Evolutionary conservation across 805 yeast genomes (phyloP).

Genomic region (Kuraishia capsulata): DNA sequence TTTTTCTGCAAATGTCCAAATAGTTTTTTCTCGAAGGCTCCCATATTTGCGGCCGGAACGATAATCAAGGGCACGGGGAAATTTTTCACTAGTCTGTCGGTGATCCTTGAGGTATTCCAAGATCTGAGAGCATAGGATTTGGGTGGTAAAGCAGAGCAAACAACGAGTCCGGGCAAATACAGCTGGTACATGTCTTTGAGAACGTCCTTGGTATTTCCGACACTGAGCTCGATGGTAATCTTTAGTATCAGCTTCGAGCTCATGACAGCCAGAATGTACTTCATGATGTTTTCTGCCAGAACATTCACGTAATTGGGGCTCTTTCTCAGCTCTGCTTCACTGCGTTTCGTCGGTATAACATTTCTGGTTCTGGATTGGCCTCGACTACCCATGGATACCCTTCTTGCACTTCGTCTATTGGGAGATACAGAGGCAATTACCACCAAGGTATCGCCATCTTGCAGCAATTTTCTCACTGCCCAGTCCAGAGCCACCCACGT

Average conservation of each 20-base stretch:
- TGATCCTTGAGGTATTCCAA: slow-evolving; percentile 53
- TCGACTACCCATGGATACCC: neutral
- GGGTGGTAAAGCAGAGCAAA: slow-evolving; percentile 45
- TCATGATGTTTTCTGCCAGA: slow-evolving; percentile 41
- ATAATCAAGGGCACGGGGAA: slow-evolving; percentile 60
- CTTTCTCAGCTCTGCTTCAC: slow-evolving; percentile 26
- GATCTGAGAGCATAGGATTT: slow-evolving; percentile 42
- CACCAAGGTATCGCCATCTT: slow-evolving; percentile 59
- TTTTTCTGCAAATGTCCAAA: slow-evolving; percentile 23
- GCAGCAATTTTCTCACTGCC: slow-evolving; percentile 43
- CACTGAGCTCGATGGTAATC: slow-evolving; percentile 51
- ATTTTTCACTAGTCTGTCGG: slow-evolving; percentile 56
- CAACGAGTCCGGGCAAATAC: slow-evolving; percentile 52
- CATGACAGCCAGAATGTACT: slow-evolving; percentile 36
- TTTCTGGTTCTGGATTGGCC: neutral
- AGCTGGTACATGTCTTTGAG: slow-evolving; percentile 50
- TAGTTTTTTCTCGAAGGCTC: slow-evolving; percentile 36
- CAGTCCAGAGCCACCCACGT: slow-evolving; percentile 82
- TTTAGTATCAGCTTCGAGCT: slow-evolving; percentile 37
- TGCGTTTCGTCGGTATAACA: slow-evolving; percentile 1
- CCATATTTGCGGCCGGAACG: slow-evolving; percentile 53
- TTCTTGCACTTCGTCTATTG: neutral
- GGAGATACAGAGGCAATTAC: slow-evolving; percentile 45
- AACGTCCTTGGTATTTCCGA: slow-evolving; percentile 47
- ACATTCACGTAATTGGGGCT: slow-evolving; percentile 38